Conservation (phyloP, 768 basidiomycete species). For the Leccinum obscurum region DNA sequence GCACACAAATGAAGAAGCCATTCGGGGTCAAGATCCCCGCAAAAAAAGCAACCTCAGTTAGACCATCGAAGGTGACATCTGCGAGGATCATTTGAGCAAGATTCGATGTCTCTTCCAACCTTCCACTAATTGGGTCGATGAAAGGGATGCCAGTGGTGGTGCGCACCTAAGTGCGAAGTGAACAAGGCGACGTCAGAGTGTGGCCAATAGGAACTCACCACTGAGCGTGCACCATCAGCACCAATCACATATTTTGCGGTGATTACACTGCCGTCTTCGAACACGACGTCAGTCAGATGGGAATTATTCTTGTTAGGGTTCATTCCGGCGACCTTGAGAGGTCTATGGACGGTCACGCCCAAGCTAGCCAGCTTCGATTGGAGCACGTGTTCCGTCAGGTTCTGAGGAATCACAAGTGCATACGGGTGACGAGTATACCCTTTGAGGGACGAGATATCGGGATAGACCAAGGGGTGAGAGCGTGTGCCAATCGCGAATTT, state of each 20-base stretch:
- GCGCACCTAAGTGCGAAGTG: not conserved
- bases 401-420: constrained; percentile 45
- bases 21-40: constrained; percentile 11
- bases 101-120: not conserved
- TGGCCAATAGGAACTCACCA: not conserved
- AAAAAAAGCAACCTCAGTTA: not conserved
- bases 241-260: not conserved
- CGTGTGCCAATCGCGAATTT: constrained; percentile 34
- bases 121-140: not conserved
- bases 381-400: constrained; percentile 45
- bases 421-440: constrained; percentile 47
- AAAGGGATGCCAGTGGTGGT: not conserved
- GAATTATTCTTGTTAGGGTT: not conserved
- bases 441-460: constrained; percentile 38
- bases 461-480: constrained; percentile 24
- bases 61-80: not conserved
- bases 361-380: not conserved
- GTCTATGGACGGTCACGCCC: not conserved
- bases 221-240: not conserved
- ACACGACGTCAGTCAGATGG: not conserved
- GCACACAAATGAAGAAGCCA: constrained; percentile 16
- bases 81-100: not conserved
- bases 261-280: not conserved
- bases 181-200: not conserved
- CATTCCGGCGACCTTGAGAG: not conserved